phyloP scores from a whole-genome alignment of 2,329 filamentous ascomycete genomes.

The Diaporthe caulivora region DNA sequence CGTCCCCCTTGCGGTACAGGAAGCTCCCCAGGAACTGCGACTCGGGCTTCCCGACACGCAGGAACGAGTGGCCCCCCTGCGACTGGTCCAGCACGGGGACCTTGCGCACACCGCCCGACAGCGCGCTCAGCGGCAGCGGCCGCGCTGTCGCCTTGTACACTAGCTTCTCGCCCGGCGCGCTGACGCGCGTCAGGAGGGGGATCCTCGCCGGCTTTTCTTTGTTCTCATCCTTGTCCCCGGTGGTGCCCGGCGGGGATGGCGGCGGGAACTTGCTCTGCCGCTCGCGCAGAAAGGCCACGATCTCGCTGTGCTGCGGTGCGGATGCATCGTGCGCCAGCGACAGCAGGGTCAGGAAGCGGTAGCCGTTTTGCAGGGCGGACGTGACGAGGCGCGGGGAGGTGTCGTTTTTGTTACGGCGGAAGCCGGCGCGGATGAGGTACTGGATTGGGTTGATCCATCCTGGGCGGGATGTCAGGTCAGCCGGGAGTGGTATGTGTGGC shows the following conservation, averaged over 20 bases:
- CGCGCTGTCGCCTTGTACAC: slow-evolving; percentile 61
- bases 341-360: slow-evolving; percentile 62
- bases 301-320: slow-evolving; percentile 54
- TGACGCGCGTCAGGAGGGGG: slow-evolving; percentile 40
- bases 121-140: slow-evolving; percentile 61
- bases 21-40: slow-evolving; percentile 68
- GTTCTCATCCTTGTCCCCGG: neutral
- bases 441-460: slow-evolving; percentile 60
- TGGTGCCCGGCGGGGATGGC: slow-evolving; percentile 50
- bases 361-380: slow-evolving; percentile 75
- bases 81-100: slow-evolving; percentile 70
- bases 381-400: slow-evolving; percentile 71
- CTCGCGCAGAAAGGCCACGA: slow-evolving; percentile 57
- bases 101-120: slow-evolving; percentile 64
- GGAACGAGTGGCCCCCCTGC: slow-evolving; percentile 67
- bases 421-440: slow-evolving; percentile 71
- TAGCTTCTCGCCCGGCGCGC: slow-evolving; percentile 51
- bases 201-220: neutral
- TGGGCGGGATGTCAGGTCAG: slow-evolving; percentile 54
- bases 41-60: slow-evolving; percentile 77
- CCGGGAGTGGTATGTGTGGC: slow-evolving; percentile 63
- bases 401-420: slow-evolving; percentile 70
- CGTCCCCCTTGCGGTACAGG: slow-evolving; percentile 63
- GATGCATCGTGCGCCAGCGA: slow-evolving; percentile 52
- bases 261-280: slow-evolving; percentile 47